Base-by-base conservation (phyloP, 2,329 filamentous ascomycete species). In the Metarhizium brunneum region DNA sequence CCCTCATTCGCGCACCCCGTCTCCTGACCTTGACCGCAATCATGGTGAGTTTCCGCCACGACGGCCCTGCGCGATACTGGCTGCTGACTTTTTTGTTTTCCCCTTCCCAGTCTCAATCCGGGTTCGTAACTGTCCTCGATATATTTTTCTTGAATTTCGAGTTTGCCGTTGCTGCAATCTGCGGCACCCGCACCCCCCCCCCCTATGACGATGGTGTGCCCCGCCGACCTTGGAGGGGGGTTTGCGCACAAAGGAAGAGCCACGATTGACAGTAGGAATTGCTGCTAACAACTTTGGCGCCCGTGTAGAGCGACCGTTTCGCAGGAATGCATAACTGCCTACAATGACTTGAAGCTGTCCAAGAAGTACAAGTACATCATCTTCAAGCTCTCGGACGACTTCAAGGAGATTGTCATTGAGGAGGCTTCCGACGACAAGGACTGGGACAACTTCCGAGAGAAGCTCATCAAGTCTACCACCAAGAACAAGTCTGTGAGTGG, bases 351-450 rank as follows among this genome's bases (percentile, higher is more conserved):
- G 63, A 92, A 92, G 83, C 84, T 91, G 65, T 79, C 75, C 74
- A 91, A 91, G 76, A 84, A 83, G 78, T 80, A 84, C 78, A 92
- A 90, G 77, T 95, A 83, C 81, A 87, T 94, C 77, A 84, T 94
- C 80, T 92, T 83, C 85, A 90, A 91, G 81, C 84, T 94, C 70
- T 86, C 85, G 62, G 87, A 92, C 74, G 82, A 91, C 78, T 84
- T 85, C 81, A 90, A 86, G 75, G 74, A 90, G 75, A 90, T 94
- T 70, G 85, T 88, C 57, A 83, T 94, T 65, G 88, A 92, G 74
- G 84, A 89, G 71, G 79, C 83, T 54, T 87, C 84, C 57, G 75
- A 75, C 59, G 78, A 85, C 64, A 74, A 74, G 63, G 83, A 91
- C 73, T 92, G 83, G 78, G 82, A 87, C 57, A 73, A 66, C 61